These are phyloP conservation scores for Zancudomyces culisetae DNA, from an alignment of 371 early-diverging fungal genomes.

Conservation along the genomic window DNA sequence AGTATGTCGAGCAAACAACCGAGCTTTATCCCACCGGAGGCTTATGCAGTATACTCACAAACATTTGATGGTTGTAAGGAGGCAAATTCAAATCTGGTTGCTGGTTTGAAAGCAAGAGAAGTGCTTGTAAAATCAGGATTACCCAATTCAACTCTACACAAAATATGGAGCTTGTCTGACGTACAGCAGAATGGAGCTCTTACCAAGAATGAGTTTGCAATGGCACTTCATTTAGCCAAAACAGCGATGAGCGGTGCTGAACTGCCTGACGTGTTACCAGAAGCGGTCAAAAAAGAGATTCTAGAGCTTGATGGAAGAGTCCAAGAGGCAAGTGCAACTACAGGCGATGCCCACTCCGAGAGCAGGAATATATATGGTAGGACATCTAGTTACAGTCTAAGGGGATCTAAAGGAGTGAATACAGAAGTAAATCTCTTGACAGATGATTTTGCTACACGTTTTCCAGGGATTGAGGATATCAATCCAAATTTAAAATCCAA, in stretches of 20 bases:
- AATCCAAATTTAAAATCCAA: too few species aligned
- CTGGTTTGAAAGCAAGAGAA: neutral
- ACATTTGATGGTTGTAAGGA: neutral
- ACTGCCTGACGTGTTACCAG: slow-evolving; percentile 28
- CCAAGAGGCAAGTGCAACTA: neutral
- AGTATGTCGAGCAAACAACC: neutral
- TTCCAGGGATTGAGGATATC: slow-evolving; percentile 10
- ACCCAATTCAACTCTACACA: neutral
- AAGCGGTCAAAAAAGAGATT: slow-evolving; percentile 19
- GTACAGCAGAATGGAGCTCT: slow-evolving; percentile 16
- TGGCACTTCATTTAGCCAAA: slow-evolving; percentile 36
- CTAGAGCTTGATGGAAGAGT: neutral
- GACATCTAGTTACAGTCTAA: neutral
- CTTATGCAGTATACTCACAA: neutral
- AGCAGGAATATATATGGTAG: neutral
- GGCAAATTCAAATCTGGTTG: neutral
- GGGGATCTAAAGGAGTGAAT: neutral
- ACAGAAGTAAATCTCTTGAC: slow-evolving; percentile 3
- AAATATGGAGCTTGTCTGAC: slow-evolving; percentile 23
- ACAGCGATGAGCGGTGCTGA: slow-evolving; percentile 14
- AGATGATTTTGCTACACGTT: slow-evolving; percentile 13
- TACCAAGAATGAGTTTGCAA: slow-evolving; percentile 31
- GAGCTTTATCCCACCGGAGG: neutral
- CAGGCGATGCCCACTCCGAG: neutral
- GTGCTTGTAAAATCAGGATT: slow-evolving; percentile 2